phyloP scores from a whole-genome alignment of 768 basidiomycete genomes.

The Grammothele lineata region DNA sequence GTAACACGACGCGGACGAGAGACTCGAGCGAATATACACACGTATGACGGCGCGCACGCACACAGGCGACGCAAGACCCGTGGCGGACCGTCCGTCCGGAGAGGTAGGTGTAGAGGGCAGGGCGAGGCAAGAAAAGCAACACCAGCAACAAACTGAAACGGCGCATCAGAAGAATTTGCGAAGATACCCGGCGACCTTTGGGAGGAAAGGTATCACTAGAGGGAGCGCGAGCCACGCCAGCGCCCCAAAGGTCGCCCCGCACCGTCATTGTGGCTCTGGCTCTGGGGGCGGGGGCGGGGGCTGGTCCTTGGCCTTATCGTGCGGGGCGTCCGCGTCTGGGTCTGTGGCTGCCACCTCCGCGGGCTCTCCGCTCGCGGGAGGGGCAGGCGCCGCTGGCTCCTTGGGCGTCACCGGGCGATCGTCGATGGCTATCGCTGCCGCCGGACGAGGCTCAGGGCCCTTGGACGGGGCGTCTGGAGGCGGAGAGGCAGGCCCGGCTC shows the following conservation, averaged over 20 bases:
- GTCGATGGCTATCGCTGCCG: no score
- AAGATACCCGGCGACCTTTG: conserved; percentile 47
- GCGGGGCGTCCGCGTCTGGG: background rate
- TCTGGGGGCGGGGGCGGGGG: no score
- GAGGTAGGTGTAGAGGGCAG: conserved; percentile 1
- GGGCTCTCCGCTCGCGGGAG: background rate
- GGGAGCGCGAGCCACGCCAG: conserved; percentile 40
- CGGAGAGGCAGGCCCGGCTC: no score
- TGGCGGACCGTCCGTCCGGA: background rate
- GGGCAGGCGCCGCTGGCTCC: no score
- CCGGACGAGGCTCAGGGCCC: no score
- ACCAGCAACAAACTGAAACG: background rate
- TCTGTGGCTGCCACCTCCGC: background rate
- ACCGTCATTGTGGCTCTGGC: conserved; percentile 36
- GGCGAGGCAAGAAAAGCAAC: background rate
- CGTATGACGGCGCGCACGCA: no score
- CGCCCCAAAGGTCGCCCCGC: conserved; percentile 45
- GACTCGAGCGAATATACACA: no score
- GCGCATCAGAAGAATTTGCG: conserved; percentile 35
- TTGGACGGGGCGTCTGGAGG: no score
- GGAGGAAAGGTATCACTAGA: conserved; percentile 36
- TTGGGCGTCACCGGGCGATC: no score
- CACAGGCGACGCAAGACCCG: no score
- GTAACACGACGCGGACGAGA: no score
- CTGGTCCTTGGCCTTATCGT: no score